These are phyloP conservation scores for Phlyctochytrium bullatum DNA, from an alignment of 192 early-diverging fungal genomes.

Conservation along the genomic window DNA sequence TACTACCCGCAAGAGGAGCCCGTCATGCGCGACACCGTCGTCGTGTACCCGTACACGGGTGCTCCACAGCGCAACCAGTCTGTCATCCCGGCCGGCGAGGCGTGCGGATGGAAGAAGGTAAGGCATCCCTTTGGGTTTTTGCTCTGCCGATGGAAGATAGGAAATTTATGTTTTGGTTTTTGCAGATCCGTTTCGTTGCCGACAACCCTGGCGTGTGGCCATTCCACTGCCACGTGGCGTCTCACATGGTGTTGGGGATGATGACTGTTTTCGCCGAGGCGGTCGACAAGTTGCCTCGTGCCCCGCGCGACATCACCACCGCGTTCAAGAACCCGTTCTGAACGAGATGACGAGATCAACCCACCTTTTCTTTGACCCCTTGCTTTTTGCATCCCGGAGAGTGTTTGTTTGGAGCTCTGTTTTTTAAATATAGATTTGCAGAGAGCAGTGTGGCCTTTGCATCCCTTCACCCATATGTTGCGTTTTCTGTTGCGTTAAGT, in stretches of 20 bases:
- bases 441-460: no score
- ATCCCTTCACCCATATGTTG: no score
- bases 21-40: background rate
- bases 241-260: constrained; percentile 9
- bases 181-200: constrained; percentile 6
- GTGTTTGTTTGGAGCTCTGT: no score
- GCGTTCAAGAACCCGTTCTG: background rate
- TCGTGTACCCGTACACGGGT: background rate
- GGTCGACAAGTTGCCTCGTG: background rate
- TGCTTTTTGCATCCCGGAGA: no score
- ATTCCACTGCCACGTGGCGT: background rate
- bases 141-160: no score
- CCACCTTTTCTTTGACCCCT: background rate
- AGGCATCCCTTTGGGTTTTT: background rate
- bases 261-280: background rate
- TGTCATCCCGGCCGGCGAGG: background rate
- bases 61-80: no score
- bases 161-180: no score
- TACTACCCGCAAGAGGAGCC: background rate
- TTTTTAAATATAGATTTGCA: no score
- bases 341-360: no score
- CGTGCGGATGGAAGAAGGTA: background rate
- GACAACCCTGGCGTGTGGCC: constrained; percentile 8
- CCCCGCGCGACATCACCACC: background rate
- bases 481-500: no score